These are phyloP conservation scores for Corylus americana DNA, from an alignment of 306 rosid species.

Conservation along the genomic window DNA sequence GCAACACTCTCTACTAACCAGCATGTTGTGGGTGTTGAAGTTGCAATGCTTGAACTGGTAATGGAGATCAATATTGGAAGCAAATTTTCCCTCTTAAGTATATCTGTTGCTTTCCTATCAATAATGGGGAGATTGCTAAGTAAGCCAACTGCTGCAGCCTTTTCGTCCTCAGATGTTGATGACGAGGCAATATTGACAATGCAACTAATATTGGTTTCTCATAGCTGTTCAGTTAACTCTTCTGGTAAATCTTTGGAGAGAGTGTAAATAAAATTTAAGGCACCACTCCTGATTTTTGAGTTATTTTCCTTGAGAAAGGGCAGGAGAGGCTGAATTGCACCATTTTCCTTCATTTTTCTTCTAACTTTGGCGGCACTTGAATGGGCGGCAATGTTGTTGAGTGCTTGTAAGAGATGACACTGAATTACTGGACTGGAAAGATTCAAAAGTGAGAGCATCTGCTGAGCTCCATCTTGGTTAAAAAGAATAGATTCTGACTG, in stretches of 20 bases:
- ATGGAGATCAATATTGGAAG: slow-evolving; percentile 59
- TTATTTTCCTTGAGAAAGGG: slow-evolving; percentile 69
- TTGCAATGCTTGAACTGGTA: slow-evolving; percentile 41
- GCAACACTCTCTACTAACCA: slow-evolving; percentile 50
- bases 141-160: slow-evolving; percentile 67
- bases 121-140: slow-evolving; percentile 66
- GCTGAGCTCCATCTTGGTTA: slow-evolving; percentile 66
- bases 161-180: slow-evolving; percentile 52
- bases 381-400: slow-evolving; percentile 72
- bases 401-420: slow-evolving; percentile 73
- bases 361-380: slow-evolving; percentile 60
- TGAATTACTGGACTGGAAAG: slow-evolving; percentile 81
- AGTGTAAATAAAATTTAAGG: slow-evolving; percentile 59
- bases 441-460: slow-evolving; percentile 84
- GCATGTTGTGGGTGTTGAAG: slow-evolving; percentile 30
- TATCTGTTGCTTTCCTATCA: slow-evolving; percentile 65
- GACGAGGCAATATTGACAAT: slow-evolving; percentile 56
- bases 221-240: slow-evolving; percentile 68
- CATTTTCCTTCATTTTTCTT: slow-evolving; percentile 70
- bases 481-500: slow-evolving; percentile 67
- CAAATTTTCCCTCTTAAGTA: slow-evolving; percentile 55
- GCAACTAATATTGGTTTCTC: slow-evolving; percentile 48
- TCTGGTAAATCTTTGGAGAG: slow-evolving; percentile 70
- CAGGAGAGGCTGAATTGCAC: slow-evolving; percentile 76
- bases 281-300: slow-evolving; percentile 47